A percentile compares a stretch with the other conserved stretches of the same genome.
Conservation (phyloP, 331 rosid species). For the Malus hybrid region DNA sequence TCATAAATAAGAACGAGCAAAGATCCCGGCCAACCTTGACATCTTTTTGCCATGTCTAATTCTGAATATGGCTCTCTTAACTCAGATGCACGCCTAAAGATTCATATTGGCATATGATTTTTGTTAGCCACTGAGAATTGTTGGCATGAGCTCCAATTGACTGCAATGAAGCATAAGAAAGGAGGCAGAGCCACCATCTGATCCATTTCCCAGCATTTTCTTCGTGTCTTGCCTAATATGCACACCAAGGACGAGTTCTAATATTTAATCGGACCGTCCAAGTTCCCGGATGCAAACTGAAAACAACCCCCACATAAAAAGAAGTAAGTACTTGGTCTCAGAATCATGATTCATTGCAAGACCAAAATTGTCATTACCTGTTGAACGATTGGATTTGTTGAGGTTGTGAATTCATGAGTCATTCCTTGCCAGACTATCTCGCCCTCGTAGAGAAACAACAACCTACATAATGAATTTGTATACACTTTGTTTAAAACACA, state of each 20-base stretch:
- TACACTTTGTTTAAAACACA: constrained; percentile 2
- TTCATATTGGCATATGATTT: neutral
- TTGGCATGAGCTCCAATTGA: neutral
- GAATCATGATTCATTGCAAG: neutral
- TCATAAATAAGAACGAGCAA: neutral
- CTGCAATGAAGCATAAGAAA: neutral
- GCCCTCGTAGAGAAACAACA: constrained; percentile 85
- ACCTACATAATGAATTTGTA: constrained; percentile 34
- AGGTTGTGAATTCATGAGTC: constrained; percentile 78
- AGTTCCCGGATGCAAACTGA: constrained; percentile 96
- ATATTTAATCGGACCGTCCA: constrained; percentile 91
- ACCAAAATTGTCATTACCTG: constrained; percentile 44
- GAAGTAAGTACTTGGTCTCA: neutral
- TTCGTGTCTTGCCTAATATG: neutral
- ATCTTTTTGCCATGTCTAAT: neutral
- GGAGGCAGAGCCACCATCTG: constrained; percentile 11
- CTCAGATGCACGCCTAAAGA: neutral
- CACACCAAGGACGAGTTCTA: constrained; percentile 25
- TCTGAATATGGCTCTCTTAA: neutral
- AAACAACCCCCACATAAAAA: constrained; percentile 5
- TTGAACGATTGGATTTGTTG: constrained; percentile 81
- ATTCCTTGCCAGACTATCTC: constrained; percentile 97
- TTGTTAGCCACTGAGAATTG: neutral
- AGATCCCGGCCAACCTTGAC: neutral
- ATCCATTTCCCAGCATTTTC: neutral